Evolutionary conservation across 768 basidiomycete genomes (phyloP).

Genomic region (Tulasnella sp.): DNA sequence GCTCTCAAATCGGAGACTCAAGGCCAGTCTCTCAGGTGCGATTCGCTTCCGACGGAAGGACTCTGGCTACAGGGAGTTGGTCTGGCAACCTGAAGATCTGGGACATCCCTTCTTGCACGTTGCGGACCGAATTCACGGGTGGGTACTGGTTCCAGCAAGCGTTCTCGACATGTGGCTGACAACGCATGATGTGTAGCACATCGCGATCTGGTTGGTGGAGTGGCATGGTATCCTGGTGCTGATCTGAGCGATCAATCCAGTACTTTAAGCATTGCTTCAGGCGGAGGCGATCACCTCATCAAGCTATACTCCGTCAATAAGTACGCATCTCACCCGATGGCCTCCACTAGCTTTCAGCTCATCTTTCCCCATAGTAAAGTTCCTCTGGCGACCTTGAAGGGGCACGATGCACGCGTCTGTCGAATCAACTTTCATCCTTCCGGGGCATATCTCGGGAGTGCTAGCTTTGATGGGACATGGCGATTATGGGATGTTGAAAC

Average conservation of each 20-base stretch:
- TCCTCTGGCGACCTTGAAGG: conserved; percentile 74
- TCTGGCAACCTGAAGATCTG: conserved; percentile 89
- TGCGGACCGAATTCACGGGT: conserved; percentile 67
- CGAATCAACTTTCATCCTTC: conserved; percentile 95
- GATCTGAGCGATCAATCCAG: conserved; percentile 53
- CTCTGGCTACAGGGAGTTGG: conserved; percentile 92
- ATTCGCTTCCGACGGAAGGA: conserved; percentile 82
- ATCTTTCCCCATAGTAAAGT: conserved; percentile 47
- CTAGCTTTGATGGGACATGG: conserved; percentile 97
- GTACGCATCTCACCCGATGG: conserved; percentile 34
- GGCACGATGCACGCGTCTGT: conserved; percentile 84
- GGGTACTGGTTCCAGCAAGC: background rate
- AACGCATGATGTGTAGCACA: conserved; percentile 44
- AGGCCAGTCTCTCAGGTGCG: conserved; percentile 88
- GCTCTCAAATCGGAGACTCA: conserved; percentile 97
- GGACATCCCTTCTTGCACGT: conserved; percentile 87
- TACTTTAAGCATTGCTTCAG: conserved; percentile 78
- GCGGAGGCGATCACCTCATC: conserved; percentile 76
- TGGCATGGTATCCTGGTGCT: conserved; percentile 95
- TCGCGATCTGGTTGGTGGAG: conserved; percentile 82
- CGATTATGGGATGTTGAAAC: conserved; percentile 87
- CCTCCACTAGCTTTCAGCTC: background rate
- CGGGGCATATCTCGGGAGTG: conserved; percentile 84
- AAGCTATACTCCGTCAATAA: conserved; percentile 82
- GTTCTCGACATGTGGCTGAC: background rate